Evolutionary conservation across 495 filamentous ascomycete species (phyloP), one percentile per base, ranked within the genome.

Genomic region (Talaromyces thailandensis): DNA sequence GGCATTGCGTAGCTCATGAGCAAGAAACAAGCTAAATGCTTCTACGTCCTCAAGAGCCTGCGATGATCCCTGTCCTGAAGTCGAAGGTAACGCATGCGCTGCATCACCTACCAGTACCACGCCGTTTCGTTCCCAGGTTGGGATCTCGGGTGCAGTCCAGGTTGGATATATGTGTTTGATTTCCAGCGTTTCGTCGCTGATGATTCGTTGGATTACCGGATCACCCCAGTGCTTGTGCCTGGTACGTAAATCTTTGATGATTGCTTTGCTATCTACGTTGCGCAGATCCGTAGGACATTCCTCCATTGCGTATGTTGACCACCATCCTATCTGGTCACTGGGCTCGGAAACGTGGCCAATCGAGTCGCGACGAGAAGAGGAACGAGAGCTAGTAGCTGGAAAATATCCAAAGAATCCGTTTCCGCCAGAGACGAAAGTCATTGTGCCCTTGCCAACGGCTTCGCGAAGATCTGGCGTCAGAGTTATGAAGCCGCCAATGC

Each of bases 361-460:
- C 3, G 70, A 73, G 40, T 69, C 69, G 0, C 67, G 64, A 16
- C 70, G 58, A 1, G 64, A 61, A 16, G 58, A 65, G 1, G 67
- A 64, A 11, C 40, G 0, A 5, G 63, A 62, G 31, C 69, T 71
- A 2, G 70, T 65, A 12, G 69, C 66, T 58, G 69, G 75, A 40
- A 77, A 76, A 63, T 85, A 86, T 6, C 83, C 83, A 65, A 86
- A 85, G 72, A 85, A 84, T 1, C 82, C 82, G 50, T 81, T 81
- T 25, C 75, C 69, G 4, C 82, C 80, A 61, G 81, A 78, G 7
- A 76, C 69, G 56, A 86, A 76, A 61, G 75, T 77, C 79, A 84
- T 83, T 1, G 72, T 72, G n/a, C 78, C 76, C 21, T 71, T 66
- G 29, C 69, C 62, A 28, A 75, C 66, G 18, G 66, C 58, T 2